A percentile compares a stretch with the other conserved stretches of the same genome.
These are phyloP conservation scores for Oryza coarctata DNA, from an alignment of 176 grass and related monocot genomes.

Conservation along the genomic window DNA sequence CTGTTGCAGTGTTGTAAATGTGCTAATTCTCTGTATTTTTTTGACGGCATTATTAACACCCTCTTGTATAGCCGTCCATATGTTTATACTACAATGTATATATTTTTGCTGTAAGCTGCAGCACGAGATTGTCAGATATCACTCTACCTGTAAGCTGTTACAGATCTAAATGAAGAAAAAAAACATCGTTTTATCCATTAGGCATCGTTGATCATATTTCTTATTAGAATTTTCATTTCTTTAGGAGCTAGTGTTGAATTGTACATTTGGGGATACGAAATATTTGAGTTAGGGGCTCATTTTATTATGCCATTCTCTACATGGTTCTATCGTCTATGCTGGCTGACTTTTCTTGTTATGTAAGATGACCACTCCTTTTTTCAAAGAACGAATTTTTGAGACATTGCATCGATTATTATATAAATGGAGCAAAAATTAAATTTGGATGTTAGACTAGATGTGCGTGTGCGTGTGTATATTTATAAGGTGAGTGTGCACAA, in stretches of 20 bases:
- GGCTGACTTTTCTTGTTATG: too few species aligned
- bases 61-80: conserved; percentile 13
- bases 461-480: too few species aligned
- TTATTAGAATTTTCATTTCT: background rate
- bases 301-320: too few species aligned
- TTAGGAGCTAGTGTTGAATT: background rate
- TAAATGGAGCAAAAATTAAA: background rate
- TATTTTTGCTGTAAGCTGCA: conserved; percentile 24
- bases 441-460: too few species aligned
- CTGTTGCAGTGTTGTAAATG: conserved; percentile 12
- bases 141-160: conserved; percentile 16
- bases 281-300: background rate
- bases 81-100: conserved; percentile 31
- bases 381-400: background rate
- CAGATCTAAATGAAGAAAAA: conserved; percentile 20
- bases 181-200: background rate
- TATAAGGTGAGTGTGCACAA: too few species aligned
- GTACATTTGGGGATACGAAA: background rate
- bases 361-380: background rate
- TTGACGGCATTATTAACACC: conserved; percentile 25
- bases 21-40: conserved; percentile 17
- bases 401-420: too few species aligned
- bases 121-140: background rate
- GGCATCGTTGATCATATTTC: background rate
- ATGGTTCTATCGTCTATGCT: too few species aligned